A percentile compares a stretch with the other conserved stretches of the same genome.
phyloP scores from a whole-genome alignment of 768 basidiomycete species.

The Russula olivacea region DNA sequence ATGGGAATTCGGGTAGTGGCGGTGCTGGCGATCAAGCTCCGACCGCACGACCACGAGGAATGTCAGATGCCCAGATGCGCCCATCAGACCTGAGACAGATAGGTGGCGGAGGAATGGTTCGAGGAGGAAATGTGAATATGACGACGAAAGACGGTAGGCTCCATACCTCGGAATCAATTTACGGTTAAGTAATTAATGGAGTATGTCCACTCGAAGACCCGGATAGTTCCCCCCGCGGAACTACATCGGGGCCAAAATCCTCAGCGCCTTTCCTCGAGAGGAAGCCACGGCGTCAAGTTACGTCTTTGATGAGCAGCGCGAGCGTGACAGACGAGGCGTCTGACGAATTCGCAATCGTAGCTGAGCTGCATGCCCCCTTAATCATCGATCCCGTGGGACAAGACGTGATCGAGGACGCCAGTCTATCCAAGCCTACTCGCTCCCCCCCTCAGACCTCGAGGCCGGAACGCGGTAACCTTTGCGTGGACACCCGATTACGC shows the following conservation, averaged over 20 bases:
- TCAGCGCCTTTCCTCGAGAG: conserved; percentile 4
- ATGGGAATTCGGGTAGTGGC: conserved; percentile 32
- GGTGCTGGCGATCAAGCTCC: conserved; percentile 36
- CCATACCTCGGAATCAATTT: conserved; percentile 21
- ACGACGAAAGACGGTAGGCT: conserved; percentile 25
- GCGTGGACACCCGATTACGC: neutral
- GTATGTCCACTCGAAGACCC: conserved; percentile 15
- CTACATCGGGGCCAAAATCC: conserved; percentile 8
- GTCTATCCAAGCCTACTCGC: neutral
- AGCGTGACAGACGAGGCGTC: conserved; percentile 10
- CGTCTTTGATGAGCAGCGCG: conserved; percentile 1
- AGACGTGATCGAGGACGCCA: neutral
- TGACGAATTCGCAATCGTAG: conserved; percentile 15
- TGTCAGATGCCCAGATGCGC: conserved; percentile 55
- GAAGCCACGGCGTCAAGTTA: conserved; percentile 9
- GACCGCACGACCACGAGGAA: conserved; percentile 56
- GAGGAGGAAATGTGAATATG: conserved; percentile 19
- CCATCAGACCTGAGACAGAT: conserved; percentile 19
- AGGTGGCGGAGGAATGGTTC: conserved; percentile 14
- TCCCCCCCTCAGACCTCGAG: neutral
- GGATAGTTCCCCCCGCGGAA: conserved; percentile 8
- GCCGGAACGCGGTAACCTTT: neutral
- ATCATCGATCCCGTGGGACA: neutral
- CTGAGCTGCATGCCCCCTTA: conserved; percentile 15
- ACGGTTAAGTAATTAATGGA: conserved; percentile 22